phyloP scores from a whole-genome alignment of 2,329 filamentous ascomycete genomes.

The Periconia digitata region DNA sequence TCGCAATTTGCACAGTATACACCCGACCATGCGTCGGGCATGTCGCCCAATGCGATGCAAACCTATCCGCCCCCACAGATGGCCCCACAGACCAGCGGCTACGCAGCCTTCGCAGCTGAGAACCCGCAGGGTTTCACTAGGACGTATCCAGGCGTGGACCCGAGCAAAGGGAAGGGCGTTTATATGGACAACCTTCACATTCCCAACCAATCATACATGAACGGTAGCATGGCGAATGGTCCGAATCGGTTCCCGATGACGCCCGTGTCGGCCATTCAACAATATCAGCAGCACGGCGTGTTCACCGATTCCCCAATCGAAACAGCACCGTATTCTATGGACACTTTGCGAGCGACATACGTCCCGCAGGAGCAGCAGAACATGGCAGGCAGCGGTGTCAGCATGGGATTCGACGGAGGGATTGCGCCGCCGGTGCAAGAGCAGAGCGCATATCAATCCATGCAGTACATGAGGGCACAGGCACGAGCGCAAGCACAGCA shows the following conservation, averaged over 20 bases:
- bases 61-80: conserved; percentile 44
- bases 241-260: conserved; percentile 30
- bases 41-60: conserved; percentile 34
- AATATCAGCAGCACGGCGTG: conserved; percentile 25
- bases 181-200: conserved; percentile 35
- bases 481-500: no score
- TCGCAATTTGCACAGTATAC: conserved; percentile 26
- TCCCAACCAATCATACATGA: conserved; percentile 23
- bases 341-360: conserved; percentile 22
- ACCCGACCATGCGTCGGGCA: conserved; percentile 20
- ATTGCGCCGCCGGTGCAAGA: conserved; percentile 13
- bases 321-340: conserved; percentile 31
- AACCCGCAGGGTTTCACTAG: conserved; percentile 22
- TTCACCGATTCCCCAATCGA: conserved; percentile 43
- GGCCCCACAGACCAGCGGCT: conserved; percentile 24
- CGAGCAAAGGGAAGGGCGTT: conserved; percentile 28
- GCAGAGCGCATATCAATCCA: conserved; percentile 28
- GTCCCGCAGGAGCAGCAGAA: conserved; percentile 35
- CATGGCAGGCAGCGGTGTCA: conserved; percentile 21
- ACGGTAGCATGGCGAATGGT: conserved; percentile 26
- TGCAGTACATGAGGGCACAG: conserved; percentile 35
- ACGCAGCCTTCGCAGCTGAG: conserved; percentile 22
- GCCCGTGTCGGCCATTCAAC: conserved; percentile 29
- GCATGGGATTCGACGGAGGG: conserved; percentile 28
- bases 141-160: conserved; percentile 38